Evolutionary conservation across 2,329 filamentous ascomycete genomes (phyloP), one percentile per base, ranked within the genome.

Genomic region (Dichotomopilus funicola): DNA sequence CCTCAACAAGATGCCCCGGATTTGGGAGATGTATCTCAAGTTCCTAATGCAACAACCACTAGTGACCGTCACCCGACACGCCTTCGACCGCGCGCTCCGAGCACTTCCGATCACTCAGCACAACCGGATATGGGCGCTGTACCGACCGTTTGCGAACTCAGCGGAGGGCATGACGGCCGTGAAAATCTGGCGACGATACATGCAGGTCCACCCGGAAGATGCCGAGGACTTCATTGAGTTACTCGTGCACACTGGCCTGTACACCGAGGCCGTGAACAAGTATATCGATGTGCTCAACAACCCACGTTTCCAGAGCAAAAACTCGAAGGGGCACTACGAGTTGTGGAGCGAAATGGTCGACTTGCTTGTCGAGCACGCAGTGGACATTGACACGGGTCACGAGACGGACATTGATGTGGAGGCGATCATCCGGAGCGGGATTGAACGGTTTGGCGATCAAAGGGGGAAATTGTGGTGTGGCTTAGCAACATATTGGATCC

Each of bases 261-360:
- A 94, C 71, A 95, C 90, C 1, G 91, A 97, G 68, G 94, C 94
- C 4, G 88, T 95, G 54, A 87, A 87, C 69, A 86, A 87, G 63
- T 99, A 96, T 71, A 95, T 97, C 69, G 83, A 90, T 48, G 86
- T 97, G 51, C 79, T 99, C 65, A 91, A 97, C 75, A 91, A 96
- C 65, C 82, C 88, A 3, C 85, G 85, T 38, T 97, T 99, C 72
- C 83, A 85, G 68, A 97, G 92, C 73, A 96, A 95, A 72, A 85
- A 94, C 62, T 89, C 89, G 57, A 96, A 96, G 72, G 92, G 94
- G 0, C 89, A 92, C 60, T 99, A 95, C 69, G 91, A 99, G 71
- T 79, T 99, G 49, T 99, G 94, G 94, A 94, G 85, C 61, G 94
- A 99, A 70, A 95, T 99, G 89, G 86, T 97, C 38, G 94, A 99